Conservation (phyloP, 2,329 filamentous ascomycete species). For the Coniosporium tulheliwenetii region DNA sequence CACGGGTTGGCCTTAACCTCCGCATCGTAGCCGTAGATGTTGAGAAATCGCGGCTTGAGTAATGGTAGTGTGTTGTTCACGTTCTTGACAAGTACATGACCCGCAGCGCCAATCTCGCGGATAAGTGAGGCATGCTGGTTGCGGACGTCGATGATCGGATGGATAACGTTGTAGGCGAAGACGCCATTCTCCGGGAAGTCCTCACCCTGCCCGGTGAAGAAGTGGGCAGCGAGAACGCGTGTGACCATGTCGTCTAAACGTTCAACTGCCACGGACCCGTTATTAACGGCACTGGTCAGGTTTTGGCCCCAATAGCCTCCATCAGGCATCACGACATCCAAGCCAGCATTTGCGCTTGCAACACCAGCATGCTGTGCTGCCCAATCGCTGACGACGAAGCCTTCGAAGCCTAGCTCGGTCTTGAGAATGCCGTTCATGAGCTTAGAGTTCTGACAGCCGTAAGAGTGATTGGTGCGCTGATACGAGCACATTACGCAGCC, state of each 20-base stretch:
- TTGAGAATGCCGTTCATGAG: constrained; percentile 29
- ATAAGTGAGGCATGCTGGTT: constrained; percentile 35
- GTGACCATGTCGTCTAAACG: constrained; percentile 5
- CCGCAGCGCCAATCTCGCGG: constrained; percentile 36
- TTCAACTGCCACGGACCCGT: constrained; percentile 7
- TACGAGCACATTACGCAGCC: constrained; percentile 17
- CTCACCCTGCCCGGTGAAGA: constrained; percentile 38
- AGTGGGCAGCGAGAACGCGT: constrained; percentile 10
- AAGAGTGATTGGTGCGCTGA: constrained; percentile 27
- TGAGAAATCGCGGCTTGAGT: constrained; percentile 23
- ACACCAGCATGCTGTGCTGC: constrained; percentile 11
- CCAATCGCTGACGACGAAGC: constrained; percentile 28
- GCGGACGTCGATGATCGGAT: constrained; percentile 50
- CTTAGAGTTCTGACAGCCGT: constrained; percentile 29
- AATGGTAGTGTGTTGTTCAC: constrained; percentile 39
- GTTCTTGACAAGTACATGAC: constrained; percentile 48
- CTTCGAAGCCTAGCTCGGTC: constrained; percentile 28
- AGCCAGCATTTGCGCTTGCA: constrained; percentile 8
- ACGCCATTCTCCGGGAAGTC: constrained; percentile 28
- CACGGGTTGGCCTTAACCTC: constrained; percentile 17
- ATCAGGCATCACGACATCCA: constrained; percentile 7
- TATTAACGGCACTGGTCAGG: constrained; percentile 11
- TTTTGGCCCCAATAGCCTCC: constrained; percentile 10
- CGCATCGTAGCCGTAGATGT: constrained; percentile 24
- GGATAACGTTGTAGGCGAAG: constrained; percentile 48